A percentile compares a stretch with the other conserved stretches of the same genome.
Evolutionary conservation across 306 rosid genomes (phyloP).

Genomic region (Adenanthera pavonina): DNA sequence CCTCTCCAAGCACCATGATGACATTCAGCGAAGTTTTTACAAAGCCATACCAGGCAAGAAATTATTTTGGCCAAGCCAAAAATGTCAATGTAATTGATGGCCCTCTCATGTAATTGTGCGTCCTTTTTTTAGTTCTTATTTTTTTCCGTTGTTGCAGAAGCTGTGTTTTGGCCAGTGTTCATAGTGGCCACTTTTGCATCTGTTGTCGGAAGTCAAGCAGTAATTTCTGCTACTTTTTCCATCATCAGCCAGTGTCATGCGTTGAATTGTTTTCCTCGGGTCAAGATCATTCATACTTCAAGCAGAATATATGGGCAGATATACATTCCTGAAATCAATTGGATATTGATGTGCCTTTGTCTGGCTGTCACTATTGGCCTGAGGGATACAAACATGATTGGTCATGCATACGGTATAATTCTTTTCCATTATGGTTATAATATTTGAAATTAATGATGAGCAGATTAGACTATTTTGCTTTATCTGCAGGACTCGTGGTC

Average conservation of each 20-base stretch:
- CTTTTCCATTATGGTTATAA: constrained; percentile 5
- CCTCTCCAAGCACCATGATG: constrained; percentile 74
- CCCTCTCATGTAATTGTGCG: not conserved
- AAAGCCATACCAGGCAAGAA: constrained; percentile 74
- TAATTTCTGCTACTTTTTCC: constrained; percentile 77
- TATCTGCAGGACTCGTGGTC: constrained; percentile 65
- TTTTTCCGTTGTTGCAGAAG: constrained; percentile 48
- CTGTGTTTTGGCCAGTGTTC: constrained; percentile 83
- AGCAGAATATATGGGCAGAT: constrained; percentile 71
- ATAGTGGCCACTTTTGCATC: constrained; percentile 70
- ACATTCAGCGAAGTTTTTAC: constrained; percentile 75
- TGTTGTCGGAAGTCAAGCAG: constrained; percentile 75
- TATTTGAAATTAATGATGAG: constrained; percentile 7
- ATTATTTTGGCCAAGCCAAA: constrained; percentile 15
- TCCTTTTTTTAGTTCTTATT: not conserved
- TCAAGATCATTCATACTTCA: constrained; percentile 69
- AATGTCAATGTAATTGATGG: not conserved
- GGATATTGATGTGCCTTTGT: constrained; percentile 80
- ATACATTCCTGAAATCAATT: constrained; percentile 80
- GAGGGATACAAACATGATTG: constrained; percentile 69
- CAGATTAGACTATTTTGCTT: constrained; percentile 41
- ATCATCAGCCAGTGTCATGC: constrained; percentile 73
- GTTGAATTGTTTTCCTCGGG: constrained; percentile 71
- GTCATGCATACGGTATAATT: constrained; percentile 73
- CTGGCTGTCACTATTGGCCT: constrained; percentile 68